Percentiles rank a stretch among this genome's conserved stretches.
Evolutionary conservation across 2,329 filamentous ascomycete species (phyloP).

Genomic region (Monilinia polystroma): DNA sequence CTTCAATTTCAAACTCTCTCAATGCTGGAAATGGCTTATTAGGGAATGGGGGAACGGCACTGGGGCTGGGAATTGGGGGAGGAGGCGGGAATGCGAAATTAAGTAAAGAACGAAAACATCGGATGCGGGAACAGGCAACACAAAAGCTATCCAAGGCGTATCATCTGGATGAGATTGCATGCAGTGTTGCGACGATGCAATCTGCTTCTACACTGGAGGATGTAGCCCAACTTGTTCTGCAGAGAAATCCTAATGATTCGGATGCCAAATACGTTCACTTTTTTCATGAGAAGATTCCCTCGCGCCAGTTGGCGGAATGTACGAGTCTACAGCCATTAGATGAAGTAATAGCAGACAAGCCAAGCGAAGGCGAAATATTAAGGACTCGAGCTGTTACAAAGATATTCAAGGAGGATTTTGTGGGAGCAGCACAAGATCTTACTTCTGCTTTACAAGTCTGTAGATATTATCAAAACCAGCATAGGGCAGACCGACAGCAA

Average conservation of each 20-base stretch:
- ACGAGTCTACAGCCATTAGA: slow-evolving; percentile 66
- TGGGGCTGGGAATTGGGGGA: slow-evolving; percentile 57
- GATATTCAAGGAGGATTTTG: slow-evolving; percentile 72
- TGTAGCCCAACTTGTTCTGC: slow-evolving; percentile 70
- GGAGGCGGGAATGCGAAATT: slow-evolving; percentile 63
- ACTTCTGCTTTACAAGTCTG: slow-evolving; percentile 60
- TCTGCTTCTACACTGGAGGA: slow-evolving; percentile 74
- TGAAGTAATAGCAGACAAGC: slow-evolving; percentile 63
- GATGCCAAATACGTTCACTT: slow-evolving; percentile 90
- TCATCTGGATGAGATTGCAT: slow-evolving; percentile 77
- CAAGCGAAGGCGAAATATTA: slow-evolving; percentile 63
- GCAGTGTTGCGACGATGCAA: slow-evolving; percentile 82
- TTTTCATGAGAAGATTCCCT: slow-evolving; percentile 87
- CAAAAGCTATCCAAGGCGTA: slow-evolving; percentile 77
- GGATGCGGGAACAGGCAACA: slow-evolving; percentile 78
- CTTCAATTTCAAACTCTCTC: slow-evolving; percentile 56
- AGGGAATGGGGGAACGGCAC: slow-evolving; percentile 49
- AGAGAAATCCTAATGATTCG: slow-evolving; percentile 63
- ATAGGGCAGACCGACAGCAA: slow-evolving; percentile 43
- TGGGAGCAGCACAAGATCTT: slow-evolving; percentile 68
- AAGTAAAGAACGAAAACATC: slow-evolving; percentile 72
- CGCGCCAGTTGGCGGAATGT: slow-evolving; percentile 67
- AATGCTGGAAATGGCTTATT: slow-evolving; percentile 52
- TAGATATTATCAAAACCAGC: slow-evolving; percentile 39
- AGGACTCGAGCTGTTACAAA: slow-evolving; percentile 73